Conservation (phyloP, 192 early-diverging fungal species). For the Physocladia obscura region DNA sequence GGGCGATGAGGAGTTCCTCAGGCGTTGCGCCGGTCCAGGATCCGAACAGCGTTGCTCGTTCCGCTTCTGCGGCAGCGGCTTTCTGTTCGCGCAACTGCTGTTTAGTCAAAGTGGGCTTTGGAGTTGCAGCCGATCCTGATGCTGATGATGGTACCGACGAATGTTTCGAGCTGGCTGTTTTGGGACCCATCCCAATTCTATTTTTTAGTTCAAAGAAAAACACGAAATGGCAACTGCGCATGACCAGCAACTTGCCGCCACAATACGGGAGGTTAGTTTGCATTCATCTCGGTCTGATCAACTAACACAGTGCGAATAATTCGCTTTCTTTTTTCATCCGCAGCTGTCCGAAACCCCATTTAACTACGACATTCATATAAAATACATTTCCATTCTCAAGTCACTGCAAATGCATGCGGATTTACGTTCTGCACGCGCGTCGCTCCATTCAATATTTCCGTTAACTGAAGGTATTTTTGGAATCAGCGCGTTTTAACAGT, state of each 20-base stretch:
- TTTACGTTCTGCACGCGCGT: slow-evolving; percentile 52
- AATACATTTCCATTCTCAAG: slow-evolving; percentile 1
- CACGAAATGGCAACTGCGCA: too few relatives aligned
- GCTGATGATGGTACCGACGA: background rate
- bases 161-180: background rate
- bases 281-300: too few relatives aligned
- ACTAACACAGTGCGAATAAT: too few relatives aligned
- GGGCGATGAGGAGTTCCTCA: slow-evolving; percentile 38
- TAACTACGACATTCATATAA: slow-evolving; percentile 9
- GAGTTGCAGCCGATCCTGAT: background rate
- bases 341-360: slow-evolving; percentile 4
- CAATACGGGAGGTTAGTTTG: too few relatives aligned
- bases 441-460: slow-evolving; percentile 61
- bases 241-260: too few relatives aligned
- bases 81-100: background rate
- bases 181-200: background rate
- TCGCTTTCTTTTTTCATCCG: too few relatives aligned
- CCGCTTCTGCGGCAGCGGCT: background rate
- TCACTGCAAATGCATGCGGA: slow-evolving; percentile 29
- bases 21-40: slow-evolving; percentile 85
- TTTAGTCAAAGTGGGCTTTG: background rate
- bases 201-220: too few relatives aligned
- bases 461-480: slow-evolving; percentile 56
- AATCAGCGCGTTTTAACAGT: background rate
- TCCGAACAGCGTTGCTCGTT: slow-evolving; percentile 51